A percentile compares a stretch with the other conserved stretches of the same genome.
These are phyloP conservation scores for Nemania bipapillata DNA, from an alignment of 2,329 filamentous ascomycete species.

Conservation along the genomic window DNA sequence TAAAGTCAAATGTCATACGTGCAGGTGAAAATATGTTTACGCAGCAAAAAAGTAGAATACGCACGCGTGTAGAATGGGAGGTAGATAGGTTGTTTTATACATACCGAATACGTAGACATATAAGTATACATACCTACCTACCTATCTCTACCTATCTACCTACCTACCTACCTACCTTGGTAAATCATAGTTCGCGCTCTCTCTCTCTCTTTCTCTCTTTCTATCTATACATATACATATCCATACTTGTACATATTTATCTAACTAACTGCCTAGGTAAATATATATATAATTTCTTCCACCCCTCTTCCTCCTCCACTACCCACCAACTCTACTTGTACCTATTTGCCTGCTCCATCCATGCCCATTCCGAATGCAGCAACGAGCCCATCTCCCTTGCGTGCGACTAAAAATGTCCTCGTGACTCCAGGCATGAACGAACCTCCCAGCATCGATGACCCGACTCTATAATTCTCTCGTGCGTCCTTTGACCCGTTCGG, in stretches of 20 bases:
- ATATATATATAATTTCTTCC: slow-evolving; percentile 1
- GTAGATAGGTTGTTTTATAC: not conserved
- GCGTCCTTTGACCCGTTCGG: slow-evolving; percentile 1
- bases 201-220: too few species aligned
- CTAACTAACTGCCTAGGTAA: not conserved
- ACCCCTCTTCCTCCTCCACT: slow-evolving; percentile 3
- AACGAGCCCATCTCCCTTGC: slow-evolving; percentile 29
- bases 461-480: slow-evolving; percentile 7
- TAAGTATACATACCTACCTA: not conserved
- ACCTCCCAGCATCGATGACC: slow-evolving; percentile 9
- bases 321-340: not conserved
- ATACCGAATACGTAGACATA: not conserved
- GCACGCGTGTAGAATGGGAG: too few species aligned
- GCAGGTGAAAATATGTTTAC: too few species aligned
- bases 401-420: slow-evolving; percentile 36
- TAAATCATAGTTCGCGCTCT: too few species aligned
- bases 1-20: not conserved
- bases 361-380: slow-evolving; percentile 31
- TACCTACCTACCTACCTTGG: not conserved
- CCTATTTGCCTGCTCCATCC: slow-evolving; percentile 5
- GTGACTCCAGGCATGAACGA: slow-evolving; percentile 31
- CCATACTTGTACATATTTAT: not conserved
- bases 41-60: too few species aligned
- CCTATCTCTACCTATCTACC: not conserved
- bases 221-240: too few species aligned